phyloP scores from a whole-genome alignment of 78 protist genomes.

The Polysphondylium violaceum region DNA sequence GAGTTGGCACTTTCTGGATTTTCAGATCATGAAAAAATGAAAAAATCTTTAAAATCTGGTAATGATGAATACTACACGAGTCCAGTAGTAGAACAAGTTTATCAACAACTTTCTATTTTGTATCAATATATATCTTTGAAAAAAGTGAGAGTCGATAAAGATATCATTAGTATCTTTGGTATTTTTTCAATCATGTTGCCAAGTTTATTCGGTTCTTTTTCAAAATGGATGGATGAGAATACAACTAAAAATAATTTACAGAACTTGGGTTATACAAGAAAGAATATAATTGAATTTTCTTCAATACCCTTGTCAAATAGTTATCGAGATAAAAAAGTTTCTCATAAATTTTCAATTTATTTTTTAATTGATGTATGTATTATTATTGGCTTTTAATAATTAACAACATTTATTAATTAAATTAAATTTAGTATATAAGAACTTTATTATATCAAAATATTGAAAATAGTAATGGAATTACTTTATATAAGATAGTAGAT shows the following conservation, averaged over 20 bases:
- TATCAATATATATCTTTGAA: constrained; percentile 39
- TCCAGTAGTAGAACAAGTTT: constrained; percentile 43
- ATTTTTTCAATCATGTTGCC: constrained; percentile 12
- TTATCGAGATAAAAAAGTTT: constrained; percentile 10
- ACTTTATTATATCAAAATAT: neutral
- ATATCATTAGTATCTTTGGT: constrained; percentile 19
- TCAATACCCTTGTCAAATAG: neutral
- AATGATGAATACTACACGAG: constrained; percentile 41
- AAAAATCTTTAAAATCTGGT: neutral
- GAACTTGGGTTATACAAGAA: neutral
- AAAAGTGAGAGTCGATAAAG: constrained; percentile 7
- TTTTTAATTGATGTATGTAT: constrained; percentile 33
- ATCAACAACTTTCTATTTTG: neutral
- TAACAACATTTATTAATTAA: neutral
- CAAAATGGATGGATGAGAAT: constrained; percentile 15
- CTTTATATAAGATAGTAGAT: constrained; percentile 28
- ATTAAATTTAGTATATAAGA: constrained; percentile 27
- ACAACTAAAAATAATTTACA: neutral
- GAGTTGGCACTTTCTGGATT: constrained; percentile 32
- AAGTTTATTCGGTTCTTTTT: constrained; percentile 39
- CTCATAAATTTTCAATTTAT: constrained; percentile 35
- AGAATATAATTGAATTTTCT: neutral
- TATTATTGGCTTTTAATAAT: neutral
- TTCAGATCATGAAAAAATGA: constrained; percentile 43
- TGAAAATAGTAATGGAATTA: constrained; percentile 5